Evolutionary conservation across 495 filamentous ascomycete species (phyloP), one percentile per base, ranked within the genome.

Genomic region (Apiosordaria backusii): DNA sequence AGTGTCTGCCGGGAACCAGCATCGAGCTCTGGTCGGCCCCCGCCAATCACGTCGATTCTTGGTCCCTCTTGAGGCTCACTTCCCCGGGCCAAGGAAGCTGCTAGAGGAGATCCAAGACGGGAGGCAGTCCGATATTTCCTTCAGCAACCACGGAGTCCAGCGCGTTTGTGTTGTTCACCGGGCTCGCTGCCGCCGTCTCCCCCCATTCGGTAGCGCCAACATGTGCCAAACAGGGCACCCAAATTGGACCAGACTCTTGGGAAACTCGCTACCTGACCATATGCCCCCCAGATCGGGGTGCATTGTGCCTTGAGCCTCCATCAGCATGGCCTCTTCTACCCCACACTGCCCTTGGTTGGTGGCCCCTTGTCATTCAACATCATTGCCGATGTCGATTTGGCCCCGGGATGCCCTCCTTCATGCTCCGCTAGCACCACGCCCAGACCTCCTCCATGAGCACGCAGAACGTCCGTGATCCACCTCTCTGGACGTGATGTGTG

Each of bases 71-170:
- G 23, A n/a, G n/a, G 53, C 62, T 57, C 52, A 19, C 23, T 3
- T 22, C 19, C 1, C 62, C 67, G 67, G 70, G 63, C 61, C 67
- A 22, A 16, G 35, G 59, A 72, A 60, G 65, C 69, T 66, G 61
- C 18, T 27, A 60, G 57, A 53, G 66, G 23, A 50, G 35, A 16
- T 23, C 60, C 67, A 67, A 71, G 71, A 55, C 71, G 71, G 71
- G 25, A 61, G 24, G 4, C 52, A 63, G 59, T 61, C 68, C 71
- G 68, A 67, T 50, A 60, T 72, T 61, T 62, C 69, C 61, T 58
- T 21, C 24, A 19, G 61, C 35, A 22, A 63, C 64, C 60, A 26
- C 67, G 50, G 23, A 50, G 19, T 62, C 64, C 52, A 55, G 58
- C 10, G n/a, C 35, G 4, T 63, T 52, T n/a, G 57, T 1, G 29